phyloP scores from a whole-genome alignment of 345 rosid genomes.

The Hibiscus mutabilis region DNA sequence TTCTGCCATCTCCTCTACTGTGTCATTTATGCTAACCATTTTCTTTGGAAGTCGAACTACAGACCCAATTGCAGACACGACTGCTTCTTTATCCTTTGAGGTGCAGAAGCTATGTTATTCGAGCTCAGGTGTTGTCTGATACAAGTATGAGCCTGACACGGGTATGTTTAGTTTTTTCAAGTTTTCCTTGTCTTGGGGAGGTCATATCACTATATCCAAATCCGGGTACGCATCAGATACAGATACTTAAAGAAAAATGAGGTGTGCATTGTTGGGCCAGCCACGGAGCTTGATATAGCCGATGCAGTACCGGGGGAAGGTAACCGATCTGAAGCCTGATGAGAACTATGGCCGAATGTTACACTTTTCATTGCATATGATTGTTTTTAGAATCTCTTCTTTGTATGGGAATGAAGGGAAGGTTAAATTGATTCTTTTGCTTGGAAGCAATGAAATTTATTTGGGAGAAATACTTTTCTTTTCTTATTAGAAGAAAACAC shows the following conservation, averaged over 20 bases:
- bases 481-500: not conserved
- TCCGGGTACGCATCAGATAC: not conserved
- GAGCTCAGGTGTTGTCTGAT: not conserved
- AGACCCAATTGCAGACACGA: not conserved
- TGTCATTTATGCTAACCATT: too few species aligned
- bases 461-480: not conserved
- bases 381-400: not conserved
- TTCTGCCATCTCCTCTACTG: not conserved
- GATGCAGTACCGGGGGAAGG: not conserved
- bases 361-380: not conserved
- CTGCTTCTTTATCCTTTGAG: not conserved
- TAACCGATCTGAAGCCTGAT: not conserved
- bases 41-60: not conserved
- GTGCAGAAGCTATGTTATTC: too few species aligned
- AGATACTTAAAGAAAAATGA: not conserved
- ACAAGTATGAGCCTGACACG: not conserved
- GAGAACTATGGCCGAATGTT: not conserved
- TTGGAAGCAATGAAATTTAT: not conserved
- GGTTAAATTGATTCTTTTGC: not conserved
- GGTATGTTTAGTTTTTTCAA: not conserved
- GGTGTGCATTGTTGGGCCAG: not conserved
- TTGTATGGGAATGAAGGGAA: not conserved
- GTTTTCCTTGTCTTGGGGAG: not conserved
- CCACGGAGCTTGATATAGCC: not conserved
- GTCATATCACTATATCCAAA: not conserved